Conservation (phyloP, 352 stramenopile species). For the Pythium pyrilobum region DNA sequence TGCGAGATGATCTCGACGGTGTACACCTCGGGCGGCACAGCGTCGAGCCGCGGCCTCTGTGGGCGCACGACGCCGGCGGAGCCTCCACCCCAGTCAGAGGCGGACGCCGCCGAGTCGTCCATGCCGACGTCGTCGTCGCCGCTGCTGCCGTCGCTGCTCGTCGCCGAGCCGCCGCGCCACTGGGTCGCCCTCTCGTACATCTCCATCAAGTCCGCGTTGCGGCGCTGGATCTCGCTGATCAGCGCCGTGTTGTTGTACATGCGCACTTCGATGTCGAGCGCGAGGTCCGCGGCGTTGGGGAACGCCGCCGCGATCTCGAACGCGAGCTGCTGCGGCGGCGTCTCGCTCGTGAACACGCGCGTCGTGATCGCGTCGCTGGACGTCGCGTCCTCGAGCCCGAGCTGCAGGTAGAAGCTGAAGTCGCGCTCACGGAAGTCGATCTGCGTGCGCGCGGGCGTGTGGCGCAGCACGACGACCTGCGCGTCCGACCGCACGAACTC, state of each 20-base stretch:
- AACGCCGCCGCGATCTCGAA: constrained; percentile 13
- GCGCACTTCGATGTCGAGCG: constrained; percentile 26
- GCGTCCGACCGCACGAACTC: constrained; percentile 19
- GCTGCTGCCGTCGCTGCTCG: not conserved
- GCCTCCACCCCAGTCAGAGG: not conserved
- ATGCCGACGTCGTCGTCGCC: not conserved
- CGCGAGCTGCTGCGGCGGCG: constrained; percentile 13
- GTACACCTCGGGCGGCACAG: not conserved
- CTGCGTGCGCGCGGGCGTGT: constrained; percentile 10
- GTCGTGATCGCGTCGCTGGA: constrained; percentile 20
- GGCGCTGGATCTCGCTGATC: constrained; percentile 16
- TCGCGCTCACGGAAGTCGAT: constrained; percentile 17
- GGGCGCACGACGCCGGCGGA: not conserved
- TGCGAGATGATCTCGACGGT: constrained; percentile 9
- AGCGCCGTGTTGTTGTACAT: constrained; percentile 29
- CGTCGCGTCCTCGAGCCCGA: constrained; percentile 18
- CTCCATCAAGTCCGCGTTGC: constrained; percentile 25
- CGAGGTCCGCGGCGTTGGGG: constrained; percentile 18
- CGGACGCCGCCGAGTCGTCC: not conserved
- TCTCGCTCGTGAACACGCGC: constrained; percentile 14
- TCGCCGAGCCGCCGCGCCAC: not conserved
- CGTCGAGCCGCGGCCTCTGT: not conserved
- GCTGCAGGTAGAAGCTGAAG: constrained; percentile 24
- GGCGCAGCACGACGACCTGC: constrained; percentile 25
- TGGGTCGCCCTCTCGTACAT: constrained; percentile 2